Base-by-base conservation (phyloP, 441 rosid genomes). In the Gossypium gossypioides region DNA sequence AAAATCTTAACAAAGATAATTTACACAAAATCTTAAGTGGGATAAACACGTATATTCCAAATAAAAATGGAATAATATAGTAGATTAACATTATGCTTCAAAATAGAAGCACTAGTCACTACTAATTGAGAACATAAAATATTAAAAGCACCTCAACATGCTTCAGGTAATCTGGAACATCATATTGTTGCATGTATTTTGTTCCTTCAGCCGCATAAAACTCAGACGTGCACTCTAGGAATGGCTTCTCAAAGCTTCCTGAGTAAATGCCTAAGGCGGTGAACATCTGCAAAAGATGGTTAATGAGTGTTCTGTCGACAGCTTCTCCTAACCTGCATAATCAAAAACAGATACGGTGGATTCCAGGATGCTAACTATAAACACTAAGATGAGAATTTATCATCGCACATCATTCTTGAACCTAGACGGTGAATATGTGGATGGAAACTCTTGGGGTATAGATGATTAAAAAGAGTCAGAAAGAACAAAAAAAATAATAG, bases 201-300 rank as follows among this genome's bases (percentile, higher is more conserved):
- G 87, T 89, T 74, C 99, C 99, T 84, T 91, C 99, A 19, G 98
- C 83, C 4, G 93, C 97, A 86, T 92, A 95, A 86, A 92, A 92
- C 76, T 87, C 99, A 22, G 96, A 92, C 40, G 98, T 95, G 77
- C 90, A 74, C 74, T 91, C 97, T 68, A 95, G 95, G 83, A 95
- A 95, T 59, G 87, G 88, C 77, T 86, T 92, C 84, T 95, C 98
- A 87, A 95, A 95, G 83, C 89, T 91, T 77, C 90, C 97, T 42
- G 88, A 70, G 88, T 95, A 95, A 79, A 92, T 95, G 72, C 97
- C 99, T 75, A 92, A 84, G 72, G 98, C 88, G 12, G 93, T 91
- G 77, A 95, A 91, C 98, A 95, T 95, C 96, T 92, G 92, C 81
- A 95, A 80, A 69, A 95, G 95, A 87, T 92, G 99, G 80, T 85